Evolutionary conservation across 768 basidiomycete genomes (phyloP), one percentile per base, ranked within the genome.

Genomic region (Mycena galopus): DNA sequence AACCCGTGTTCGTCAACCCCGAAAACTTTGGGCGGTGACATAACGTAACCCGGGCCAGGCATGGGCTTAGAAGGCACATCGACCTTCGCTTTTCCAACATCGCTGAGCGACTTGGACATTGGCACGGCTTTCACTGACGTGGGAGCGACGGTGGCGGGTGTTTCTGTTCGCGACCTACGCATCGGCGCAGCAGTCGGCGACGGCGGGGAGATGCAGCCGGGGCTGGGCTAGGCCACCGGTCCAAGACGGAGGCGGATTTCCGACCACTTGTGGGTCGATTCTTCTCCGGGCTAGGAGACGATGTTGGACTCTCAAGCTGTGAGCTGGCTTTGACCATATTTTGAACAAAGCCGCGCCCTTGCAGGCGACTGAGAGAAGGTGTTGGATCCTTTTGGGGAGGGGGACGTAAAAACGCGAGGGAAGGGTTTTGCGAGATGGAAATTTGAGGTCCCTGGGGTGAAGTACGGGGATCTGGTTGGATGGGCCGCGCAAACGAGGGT

Each of bases 271-370:
- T 53, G 44, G 81, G 78, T 58, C 77, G 82, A 69, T 79, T 68
- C 69, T 81, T 84, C 65, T 81, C 82, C n/a, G 81, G 76, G 60
- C 71, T 73, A 12, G 82, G 79, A 59, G 81, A 81, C 69, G 81
- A 77, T 17, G 81, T 51, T 0, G 87, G 79, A 57, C 86, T 81
- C 21, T 80, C 87, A 6, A 91, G 79, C 73, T 88, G 84, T 21
- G 87, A 84, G 75, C 89, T 94, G 57, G 87, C 91, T 80, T 92
- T 91, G 37, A 96, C 92, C 84, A 94, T 90, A 73, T 88, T 94
- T 80, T 94, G 92, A 3, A 96, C 95, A 78, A 96, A 95, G 5
- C 95, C 95, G 47, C 95, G 90, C 23, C 95, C 95, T 77, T 95
- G 91, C 21, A 96, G 82, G 71, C 94, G 85, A 72, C 93, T 95